Base-by-base conservation (phyloP, 1,284 basidiomycete genomes). In the Polyporus tsugae region DNA sequence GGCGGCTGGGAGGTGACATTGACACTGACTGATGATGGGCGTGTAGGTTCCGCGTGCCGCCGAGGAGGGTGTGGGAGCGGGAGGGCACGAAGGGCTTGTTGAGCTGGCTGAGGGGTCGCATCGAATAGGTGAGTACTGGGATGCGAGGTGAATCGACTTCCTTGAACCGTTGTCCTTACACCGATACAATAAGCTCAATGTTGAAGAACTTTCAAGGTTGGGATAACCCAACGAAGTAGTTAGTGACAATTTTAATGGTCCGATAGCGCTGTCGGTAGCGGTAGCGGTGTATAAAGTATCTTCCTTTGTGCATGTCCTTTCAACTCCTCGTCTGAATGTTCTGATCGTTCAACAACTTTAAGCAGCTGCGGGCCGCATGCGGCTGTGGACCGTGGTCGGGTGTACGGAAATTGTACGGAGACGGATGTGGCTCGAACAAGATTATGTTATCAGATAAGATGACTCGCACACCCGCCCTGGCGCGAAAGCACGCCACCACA, bases 11-110 rank as follows among this genome's bases (percentile, higher is more conserved):
- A 46, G 9, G 22, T 25, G 22, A 29, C 29, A 29, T 4, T 49
- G 46, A 49, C n/a, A 19, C 46, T 25, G 2, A 38, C 25, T 57
- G 52, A 62, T 33, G 19, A 2, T 29, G n/a, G 55, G 58, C 61
- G 5, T 46, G 44, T 46, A 94, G 92, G 17, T 95, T 95, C 83
- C 89, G 93, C 38, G 87, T 93, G n/a, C 93, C 93, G 3, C 87
- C 89, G 64, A 83, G 92, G 71, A 84, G 89, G 38, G 88, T 95
- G 13, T 95, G 93, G 93, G 93, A 94, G 77, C 83, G 92, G 60
- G 92, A 94, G 76, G 93, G 92, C 2, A 94, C 92, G n/a, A 93
- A 92, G 73, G 92, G 92, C 3, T 74, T 94, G 65, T 75, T 94
- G 80, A 88, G 85, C 66, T 94, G 92, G 91, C 77, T 94, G 72